These are phyloP conservation scores for Diaporthe amygdali DNA, from an alignment of 2,329 filamentous ascomycete species.

Conservation along the genomic window DNA sequence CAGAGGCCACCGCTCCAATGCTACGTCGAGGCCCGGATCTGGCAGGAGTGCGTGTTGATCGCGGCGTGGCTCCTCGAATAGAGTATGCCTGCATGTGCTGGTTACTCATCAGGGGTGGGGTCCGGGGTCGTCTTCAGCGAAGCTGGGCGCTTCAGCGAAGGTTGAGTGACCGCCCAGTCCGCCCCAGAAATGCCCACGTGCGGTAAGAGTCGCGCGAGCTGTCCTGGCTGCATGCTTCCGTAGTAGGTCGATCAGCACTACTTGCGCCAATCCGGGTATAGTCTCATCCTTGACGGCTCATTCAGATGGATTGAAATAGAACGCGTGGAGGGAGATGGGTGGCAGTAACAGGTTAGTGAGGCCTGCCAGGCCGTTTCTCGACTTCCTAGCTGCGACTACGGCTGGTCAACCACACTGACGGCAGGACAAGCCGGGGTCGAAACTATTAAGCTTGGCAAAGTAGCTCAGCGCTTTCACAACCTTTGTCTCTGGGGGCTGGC, in stretches of 20 bases:
- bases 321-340: neutral
- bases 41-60: neutral
- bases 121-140: neutral
- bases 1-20: neutral
- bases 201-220: neutral
- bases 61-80: neutral
- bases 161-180: neutral
- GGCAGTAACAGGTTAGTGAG: neutral
- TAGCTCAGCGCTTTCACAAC: conserved; percentile 7
- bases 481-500: neutral
- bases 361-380: neutral
- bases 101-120: neutral
- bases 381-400: neutral
- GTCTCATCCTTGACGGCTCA: neutral
- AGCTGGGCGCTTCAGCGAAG: conserved; percentile 1
- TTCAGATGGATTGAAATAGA: conserved; percentile 6
- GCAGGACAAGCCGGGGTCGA: neutral
- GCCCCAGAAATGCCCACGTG: conserved; percentile 8
- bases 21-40: neutral
- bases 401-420: neutral
- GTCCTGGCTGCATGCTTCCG: neutral
- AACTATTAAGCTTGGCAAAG: neutral
- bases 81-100: neutral
- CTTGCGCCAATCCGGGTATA: neutral
- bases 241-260: neutral